A percentile compares a stretch with the other conserved stretches of the same genome.
Conservation (phyloP, 225 moss, liverwort and hornwort genomes). For the Sphagnum contortum region DNA sequence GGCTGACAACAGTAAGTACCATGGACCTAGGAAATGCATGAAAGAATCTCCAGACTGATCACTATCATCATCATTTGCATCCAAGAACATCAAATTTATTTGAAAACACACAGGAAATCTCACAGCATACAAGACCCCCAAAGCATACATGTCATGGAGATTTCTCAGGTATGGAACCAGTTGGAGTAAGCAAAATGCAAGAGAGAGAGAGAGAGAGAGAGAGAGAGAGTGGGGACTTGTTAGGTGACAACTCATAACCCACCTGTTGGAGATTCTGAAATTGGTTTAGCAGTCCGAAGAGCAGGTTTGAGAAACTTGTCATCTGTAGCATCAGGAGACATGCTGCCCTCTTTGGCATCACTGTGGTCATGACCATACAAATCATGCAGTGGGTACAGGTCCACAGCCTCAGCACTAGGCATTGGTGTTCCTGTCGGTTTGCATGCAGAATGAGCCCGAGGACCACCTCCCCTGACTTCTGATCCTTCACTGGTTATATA, state of each 20-base stretch:
- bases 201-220: too few relatives aligned
- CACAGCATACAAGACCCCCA: too few relatives aligned
- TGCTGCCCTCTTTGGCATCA: constrained; percentile 25
- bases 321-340: constrained; percentile 27
- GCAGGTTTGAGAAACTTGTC: constrained; percentile 51
- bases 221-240: too few relatives aligned
- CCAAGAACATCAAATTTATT: too few relatives aligned
- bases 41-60: too few relatives aligned
- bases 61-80: too few relatives aligned
- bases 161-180: too few relatives aligned
- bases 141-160: too few relatives aligned
- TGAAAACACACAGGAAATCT: too few relatives aligned
- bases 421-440: constrained; percentile 19
- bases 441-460: constrained; percentile 7
- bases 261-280: constrained; percentile 30
- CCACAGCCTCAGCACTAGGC: constrained; percentile 22
- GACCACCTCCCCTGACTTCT: neutral
- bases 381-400: constrained; percentile 48
- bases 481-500: constrained; percentile 3
- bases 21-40: too few relatives aligned
- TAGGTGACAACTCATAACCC: constrained; percentile 11
- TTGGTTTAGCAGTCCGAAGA: constrained; percentile 48
- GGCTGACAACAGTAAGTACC: too few relatives aligned
- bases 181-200: too few relatives aligned
- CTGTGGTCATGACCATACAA: constrained; percentile 22